A percentile compares a stretch with the other conserved stretches of the same genome.
These are phyloP conservation scores for Arctium lappa DNA, from an alignment of 129 eudicot genomes.

Conservation along the genomic window DNA sequence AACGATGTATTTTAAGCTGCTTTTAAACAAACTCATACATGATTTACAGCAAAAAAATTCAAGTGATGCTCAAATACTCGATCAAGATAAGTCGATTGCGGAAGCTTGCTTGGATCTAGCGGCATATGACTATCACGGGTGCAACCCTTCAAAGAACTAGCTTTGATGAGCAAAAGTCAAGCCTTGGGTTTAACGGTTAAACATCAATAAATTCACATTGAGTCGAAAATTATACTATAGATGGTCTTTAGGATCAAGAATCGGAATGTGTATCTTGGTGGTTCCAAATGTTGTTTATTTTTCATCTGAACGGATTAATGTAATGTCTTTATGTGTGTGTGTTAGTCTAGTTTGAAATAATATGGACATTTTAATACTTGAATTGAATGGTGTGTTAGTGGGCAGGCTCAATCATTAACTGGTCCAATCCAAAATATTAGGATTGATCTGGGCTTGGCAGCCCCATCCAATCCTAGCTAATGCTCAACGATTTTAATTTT, in stretches of 20 bases:
- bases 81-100: slow-evolving; percentile 51
- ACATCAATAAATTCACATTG: background rate
- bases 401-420: too few relatives aligned
- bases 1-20: background rate
- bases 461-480: too few relatives aligned
- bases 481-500: too few relatives aligned
- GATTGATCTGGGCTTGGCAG: too few relatives aligned
- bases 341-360: too few relatives aligned
- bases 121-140: slow-evolving; percentile 26
- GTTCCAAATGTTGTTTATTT: background rate
- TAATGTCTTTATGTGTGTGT: background rate
- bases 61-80: slow-evolving; percentile 34
- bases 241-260: background rate
- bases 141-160: slow-evolving; percentile 24
- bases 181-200: background rate
- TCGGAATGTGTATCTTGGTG: background rate
- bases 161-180: background rate
- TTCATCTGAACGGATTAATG: background rate
- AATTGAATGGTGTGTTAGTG: too few relatives aligned
- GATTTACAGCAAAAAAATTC: slow-evolving; percentile 30
- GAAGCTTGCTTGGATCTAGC: slow-evolving; percentile 40
- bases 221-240: background rate
- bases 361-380: background rate
- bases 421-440: too few relatives aligned
- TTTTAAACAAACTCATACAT: background rate